Base-by-base conservation (phyloP, 805 yeast species). In the Blastobotrys peoriensis region DNA sequence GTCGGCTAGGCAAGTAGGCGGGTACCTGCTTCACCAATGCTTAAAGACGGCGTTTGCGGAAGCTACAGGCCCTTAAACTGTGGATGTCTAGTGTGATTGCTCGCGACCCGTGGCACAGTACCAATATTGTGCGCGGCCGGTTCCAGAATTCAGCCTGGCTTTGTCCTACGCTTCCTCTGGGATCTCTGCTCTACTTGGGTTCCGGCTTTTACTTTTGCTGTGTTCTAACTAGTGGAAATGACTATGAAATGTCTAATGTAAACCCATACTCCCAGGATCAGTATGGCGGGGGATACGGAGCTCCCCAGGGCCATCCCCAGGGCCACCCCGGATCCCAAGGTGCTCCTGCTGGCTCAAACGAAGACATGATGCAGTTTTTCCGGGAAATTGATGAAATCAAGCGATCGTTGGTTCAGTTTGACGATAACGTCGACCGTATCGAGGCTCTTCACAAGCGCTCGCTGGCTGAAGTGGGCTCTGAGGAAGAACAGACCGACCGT, bases 371-470 rank as follows among this genome's bases (percentile, higher is more conserved):
- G 44, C 71, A 69, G 41, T 86, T 83, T 61, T 85, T 84, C 76
- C 72, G 75, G 50, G 79, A 78, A 56, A 78, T 84, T 48, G 81
- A 81, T 58, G 72, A 71, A 51, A 76, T 86, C 62, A 82, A 84
- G 66, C 74, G 73, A 49, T 78, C 78, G 55, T 73, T 86, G 52
- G 81, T 77, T 51, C 81, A 80, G 63, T 86, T 83, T 64, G 78
- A 80, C 59, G 77, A 75, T 58, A 68, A 83, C 51, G 76, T 86
- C 50, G 79, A 79, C 54, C 71, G 82, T 55, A 77, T 86, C 49
- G 84, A 83, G 62, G 71, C 74, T 46, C 73, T 81, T 56, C 95
- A 86, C 68, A 73, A 74, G 59, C 76, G 80, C 55, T 69, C 87
- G 33, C 68, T 86, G 57, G 80, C 79, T 51, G 93, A 85, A 53